Base-by-base conservation (phyloP, 1,284 basidiomycete genomes). In the Cronartium ribicola region DNA sequence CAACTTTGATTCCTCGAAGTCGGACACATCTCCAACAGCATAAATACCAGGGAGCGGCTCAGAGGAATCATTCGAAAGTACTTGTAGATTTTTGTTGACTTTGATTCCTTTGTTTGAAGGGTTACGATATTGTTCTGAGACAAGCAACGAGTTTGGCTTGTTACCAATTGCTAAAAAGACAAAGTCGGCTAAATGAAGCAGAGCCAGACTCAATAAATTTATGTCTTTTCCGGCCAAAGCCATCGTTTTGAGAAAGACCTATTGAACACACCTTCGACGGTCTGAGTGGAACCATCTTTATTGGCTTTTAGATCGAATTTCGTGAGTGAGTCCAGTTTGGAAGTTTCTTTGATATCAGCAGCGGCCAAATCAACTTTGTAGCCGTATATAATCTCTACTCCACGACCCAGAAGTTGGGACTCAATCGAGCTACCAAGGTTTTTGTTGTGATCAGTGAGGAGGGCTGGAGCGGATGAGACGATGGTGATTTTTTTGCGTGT, bases 101-200 rank as follows among this genome's bases (percentile, higher is more conserved):
- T 41, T 39, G 4, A 73, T 59, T 22, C 63, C 22, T 40, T 37
- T 17, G 14, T 20, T 66, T 4, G 11, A n/a, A 0, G 51, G 64
- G 13, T 66, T 41, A 8, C 66, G 64, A 39, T 66, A 66, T 43
- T 66, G 40, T 13, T 36, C 51, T 5, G 71, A 64, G 10, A 73
- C 22, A 17, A 73, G 55, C 22, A 36, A 44, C 20, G 71, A 65
- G 36, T 73, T 73, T 3, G 71, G 71, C n/a, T 73, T 59, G 29
- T 73, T 73, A 20, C 71, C 71, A 20, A 61, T 66, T 29, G 71
- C 71, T 8, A 66, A 10, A 29, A 73, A 73, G n/a, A 73, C 64
- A 61, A 73, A 73, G 66, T 73, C 71, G 57, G 64, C 71, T 73
- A 48, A 29, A 29, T 29, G 29, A 29, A 29, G 29, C 29, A 2